Evolutionary conservation across 176 grass and related monocot genomes (phyloP).

Genomic region (Saccharum officinarum): DNA sequence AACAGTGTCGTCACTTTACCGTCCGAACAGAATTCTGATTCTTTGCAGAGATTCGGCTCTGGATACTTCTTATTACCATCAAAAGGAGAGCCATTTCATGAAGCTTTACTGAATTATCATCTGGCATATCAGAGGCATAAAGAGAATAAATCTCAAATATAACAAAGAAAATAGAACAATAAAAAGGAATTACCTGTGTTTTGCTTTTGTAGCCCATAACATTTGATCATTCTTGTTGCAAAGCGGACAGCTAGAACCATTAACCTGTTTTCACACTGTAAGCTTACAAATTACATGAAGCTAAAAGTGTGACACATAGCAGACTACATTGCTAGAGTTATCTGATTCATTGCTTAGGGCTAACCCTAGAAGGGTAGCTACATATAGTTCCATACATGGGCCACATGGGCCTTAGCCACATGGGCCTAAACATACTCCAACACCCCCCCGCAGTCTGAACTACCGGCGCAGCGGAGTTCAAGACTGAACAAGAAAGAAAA

Average conservation of each 20-base stretch:
- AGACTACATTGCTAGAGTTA: too few species aligned
- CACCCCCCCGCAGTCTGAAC: too few species aligned
- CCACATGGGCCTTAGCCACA: too few species aligned
- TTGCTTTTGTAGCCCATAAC: constrained; percentile 65
- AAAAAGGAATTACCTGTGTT: constrained; percentile 48
- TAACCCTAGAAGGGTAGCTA: too few species aligned
- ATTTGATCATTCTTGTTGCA: constrained; percentile 85
- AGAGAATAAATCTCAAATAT: constrained; percentile 37
- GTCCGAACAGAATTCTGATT: constrained; percentile 49
- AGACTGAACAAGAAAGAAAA: too few species aligned
- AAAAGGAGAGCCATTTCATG: constrained; percentile 92
- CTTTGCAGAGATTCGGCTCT: constrained; percentile 62
- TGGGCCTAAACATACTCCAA: too few species aligned
- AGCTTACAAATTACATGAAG: constrained; percentile 58
- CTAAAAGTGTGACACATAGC: constrained; percentile 41
- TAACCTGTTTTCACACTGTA: constrained; percentile 75
- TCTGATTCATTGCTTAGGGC: too few species aligned
- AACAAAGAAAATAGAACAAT: constrained; percentile 31
- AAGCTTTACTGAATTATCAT: constrained; percentile 70
- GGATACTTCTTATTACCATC: constrained; percentile 79
- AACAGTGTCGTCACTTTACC: constrained; percentile 46
- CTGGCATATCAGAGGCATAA: constrained; percentile 32
- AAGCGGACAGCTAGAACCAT: constrained; percentile 85
- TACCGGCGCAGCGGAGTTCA: too few species aligned
- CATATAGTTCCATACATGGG: too few species aligned